These are phyloP conservation scores for barley (Hordeum vulgare) DNA, from an alignment of 176 grass and related monocot species.

Conservation along the genomic window DNA sequence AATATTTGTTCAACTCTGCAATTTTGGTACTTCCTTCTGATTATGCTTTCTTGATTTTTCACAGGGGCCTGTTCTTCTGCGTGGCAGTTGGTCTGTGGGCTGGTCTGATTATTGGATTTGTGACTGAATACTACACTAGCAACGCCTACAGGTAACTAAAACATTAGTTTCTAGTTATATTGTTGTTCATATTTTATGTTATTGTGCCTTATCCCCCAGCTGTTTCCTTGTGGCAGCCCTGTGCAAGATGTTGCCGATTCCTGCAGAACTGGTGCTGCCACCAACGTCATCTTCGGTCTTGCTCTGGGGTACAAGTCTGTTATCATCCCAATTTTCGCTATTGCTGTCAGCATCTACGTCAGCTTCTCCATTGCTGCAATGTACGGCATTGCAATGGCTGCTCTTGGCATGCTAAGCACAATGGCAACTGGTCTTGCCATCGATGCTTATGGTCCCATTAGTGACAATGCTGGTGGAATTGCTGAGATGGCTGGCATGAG, in stretches of 20 bases:
- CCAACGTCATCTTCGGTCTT: conserved; percentile 90
- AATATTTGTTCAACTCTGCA: conserved; percentile 8
- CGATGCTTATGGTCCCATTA: conserved; percentile 93
- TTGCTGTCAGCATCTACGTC: conserved; percentile 85
- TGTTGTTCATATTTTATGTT: neutral
- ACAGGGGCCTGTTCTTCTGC: conserved; percentile 86
- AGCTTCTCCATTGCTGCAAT: conserved; percentile 87
- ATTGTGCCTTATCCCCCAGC: neutral
- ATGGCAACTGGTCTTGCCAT: conserved; percentile 88
- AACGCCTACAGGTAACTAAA: conserved; percentile 62
- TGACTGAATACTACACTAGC: conserved; percentile 91
- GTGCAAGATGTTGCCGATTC: conserved; percentile 92
- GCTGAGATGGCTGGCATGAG: conserved; percentile 97
- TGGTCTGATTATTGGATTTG: conserved; percentile 83
- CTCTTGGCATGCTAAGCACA: conserved; percentile 92
- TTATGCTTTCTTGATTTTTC: conserved; percentile 9
- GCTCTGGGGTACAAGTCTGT: conserved; percentile 91
- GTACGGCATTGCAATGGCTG: conserved; percentile 90
- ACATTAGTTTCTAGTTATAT: neutral
- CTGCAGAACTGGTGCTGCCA: conserved; percentile 87
- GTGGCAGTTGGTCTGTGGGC: conserved; percentile 87
- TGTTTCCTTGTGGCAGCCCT: conserved; percentile 46
- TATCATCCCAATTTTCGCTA: conserved; percentile 85
- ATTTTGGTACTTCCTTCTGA: conserved; percentile 18
- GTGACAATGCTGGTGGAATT: conserved; percentile 96